Conservation (phyloP, 169 alveolate genomes). For the Babesia caballi region DNA sequence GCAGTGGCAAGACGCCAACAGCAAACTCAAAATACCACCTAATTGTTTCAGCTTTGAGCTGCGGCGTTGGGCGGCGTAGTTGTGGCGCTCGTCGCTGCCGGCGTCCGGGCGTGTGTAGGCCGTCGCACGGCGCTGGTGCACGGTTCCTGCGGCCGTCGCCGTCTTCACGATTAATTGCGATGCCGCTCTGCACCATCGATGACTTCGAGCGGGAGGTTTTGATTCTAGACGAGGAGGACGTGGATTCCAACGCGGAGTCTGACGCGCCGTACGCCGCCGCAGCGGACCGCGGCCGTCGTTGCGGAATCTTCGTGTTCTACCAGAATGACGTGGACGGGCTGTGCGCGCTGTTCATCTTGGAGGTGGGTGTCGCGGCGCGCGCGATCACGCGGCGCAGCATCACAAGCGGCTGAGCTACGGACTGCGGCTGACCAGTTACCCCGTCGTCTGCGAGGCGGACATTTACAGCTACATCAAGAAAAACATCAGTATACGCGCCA, state of each 20-base stretch:
- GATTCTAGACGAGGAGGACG: not conserved
- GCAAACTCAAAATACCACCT: not conserved
- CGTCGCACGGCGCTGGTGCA: too few relatives aligned
- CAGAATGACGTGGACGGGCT: constrained; percentile 62
- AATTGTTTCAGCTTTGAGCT: not conserved
- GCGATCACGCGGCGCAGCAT: constrained; percentile 19
- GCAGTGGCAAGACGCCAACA: not conserved
- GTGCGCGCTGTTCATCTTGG: constrained; percentile 58
- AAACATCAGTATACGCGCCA: constrained; percentile 40
- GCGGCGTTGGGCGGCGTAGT: too few relatives aligned
- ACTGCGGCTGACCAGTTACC: constrained; percentile 45
- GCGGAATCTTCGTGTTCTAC: constrained; percentile 57
- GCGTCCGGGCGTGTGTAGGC: too few relatives aligned
- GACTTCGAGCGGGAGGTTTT: constrained; percentile 55
- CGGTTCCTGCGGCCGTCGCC: too few relatives aligned
- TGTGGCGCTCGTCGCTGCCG: not conserved
- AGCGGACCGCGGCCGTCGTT: not conserved
- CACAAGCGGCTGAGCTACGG: constrained; percentile 53
- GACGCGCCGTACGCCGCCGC: not conserved
- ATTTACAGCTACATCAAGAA: constrained; percentile 63
- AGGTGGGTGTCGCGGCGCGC: constrained; percentile 13
- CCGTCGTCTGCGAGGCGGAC: constrained; percentile 59
- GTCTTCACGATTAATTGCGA: not conserved
- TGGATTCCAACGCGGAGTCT: not conserved
- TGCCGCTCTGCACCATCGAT: constrained; percentile 62